Percentiles rank a stretch among this genome's conserved stretches.
Conservation (phyloP, 2,329 filamentous ascomycete genomes). For the Cladosporium sp. region DNA sequence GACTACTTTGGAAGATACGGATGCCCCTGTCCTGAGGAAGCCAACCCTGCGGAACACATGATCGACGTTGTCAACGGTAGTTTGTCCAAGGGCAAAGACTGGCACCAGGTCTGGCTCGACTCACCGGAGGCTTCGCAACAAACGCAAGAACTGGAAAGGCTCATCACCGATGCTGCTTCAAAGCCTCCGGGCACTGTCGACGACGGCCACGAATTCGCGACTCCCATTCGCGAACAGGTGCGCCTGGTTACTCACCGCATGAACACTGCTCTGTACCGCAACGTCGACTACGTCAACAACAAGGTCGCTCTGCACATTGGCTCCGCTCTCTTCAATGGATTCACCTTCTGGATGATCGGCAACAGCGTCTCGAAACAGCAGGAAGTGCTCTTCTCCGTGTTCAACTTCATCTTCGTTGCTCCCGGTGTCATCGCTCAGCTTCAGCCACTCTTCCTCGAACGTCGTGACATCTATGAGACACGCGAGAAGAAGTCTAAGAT, state of each 20-base stretch:
- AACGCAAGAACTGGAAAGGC: constrained; percentile 36
- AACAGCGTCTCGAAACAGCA: constrained; percentile 34
- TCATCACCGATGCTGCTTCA: constrained; percentile 34
- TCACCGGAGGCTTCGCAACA: constrained; percentile 23
- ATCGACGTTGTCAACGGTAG: constrained; percentile 44
- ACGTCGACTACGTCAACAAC: constrained; percentile 62
- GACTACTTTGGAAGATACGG: constrained; percentile 52
- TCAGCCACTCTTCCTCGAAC: constrained; percentile 55
- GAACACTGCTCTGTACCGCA: constrained; percentile 60
- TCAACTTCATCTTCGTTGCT: constrained; percentile 33
- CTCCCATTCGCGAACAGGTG: constrained; percentile 38
- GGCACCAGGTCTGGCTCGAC: constrained; percentile 42
- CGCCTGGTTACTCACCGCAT: constrained; percentile 42
- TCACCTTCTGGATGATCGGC: constrained; percentile 45
- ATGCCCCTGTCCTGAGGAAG: constrained; percentile 46
- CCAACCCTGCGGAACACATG: constrained; percentile 53
- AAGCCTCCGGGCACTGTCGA: constrained; percentile 33
- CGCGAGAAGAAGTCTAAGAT: constrained; percentile 61
- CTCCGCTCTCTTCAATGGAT: constrained; percentile 45
- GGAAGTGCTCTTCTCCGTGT: constrained; percentile 29
- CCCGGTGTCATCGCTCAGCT: constrained; percentile 52
- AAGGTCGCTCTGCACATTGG: constrained; percentile 55
- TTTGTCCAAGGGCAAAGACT: constrained; percentile 41
- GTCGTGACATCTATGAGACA: constrained; percentile 55
- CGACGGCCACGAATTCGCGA: constrained; percentile 43